Base-by-base conservation (phyloP, 306 rosid genomes). In the Geum urbanum region DNA sequence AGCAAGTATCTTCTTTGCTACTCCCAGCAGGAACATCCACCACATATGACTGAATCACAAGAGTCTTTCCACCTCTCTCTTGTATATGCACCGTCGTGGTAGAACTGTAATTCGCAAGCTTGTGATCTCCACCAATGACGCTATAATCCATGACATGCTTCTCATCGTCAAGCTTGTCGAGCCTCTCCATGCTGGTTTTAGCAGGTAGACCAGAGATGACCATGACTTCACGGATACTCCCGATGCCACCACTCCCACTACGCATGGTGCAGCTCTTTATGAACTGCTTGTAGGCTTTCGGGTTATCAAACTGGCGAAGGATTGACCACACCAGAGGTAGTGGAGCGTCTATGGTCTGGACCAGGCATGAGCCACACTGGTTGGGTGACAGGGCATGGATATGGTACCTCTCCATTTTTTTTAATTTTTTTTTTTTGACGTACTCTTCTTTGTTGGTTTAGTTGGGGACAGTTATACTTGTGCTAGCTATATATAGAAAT, bases 41-140 rank as follows among this genome's bases (percentile, higher is more conserved):
- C 72, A 76, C 83, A 12, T 84, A 91, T 0, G 97, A 91, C 77
- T 91, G 87, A 12, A 83, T 52, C 63, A 79, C 95, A 69, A 86
- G 82, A 7, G 89, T 81, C 57, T 45, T 72, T 14, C 50, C 73
- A 3, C 71, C 78, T 6, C 14, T 45, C 2, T 10, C 70, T 35
- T 72, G 85, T 70, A 67, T 83, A 52, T 91, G 90, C 70, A 86
- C 52, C 4, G 84, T 76, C 12, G 82, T 84, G 0, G 87, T 83
- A 2, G 92, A 86, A 4, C 84, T 71, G 56, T 88, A 91, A 43
- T 91, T 91, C 12, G 47, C 27, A 27, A 91, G 88, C 75, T 70
- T 48, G 76, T 83, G 92, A 44, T 91, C 95, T 4, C 97, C 95
- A 0, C 90, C 97, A 7, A 86, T 72, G 56, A 91, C 82, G 78